Conservation (phyloP, 768 basidiomycete genomes). For the Pleurotus pulmonarius region DNA sequence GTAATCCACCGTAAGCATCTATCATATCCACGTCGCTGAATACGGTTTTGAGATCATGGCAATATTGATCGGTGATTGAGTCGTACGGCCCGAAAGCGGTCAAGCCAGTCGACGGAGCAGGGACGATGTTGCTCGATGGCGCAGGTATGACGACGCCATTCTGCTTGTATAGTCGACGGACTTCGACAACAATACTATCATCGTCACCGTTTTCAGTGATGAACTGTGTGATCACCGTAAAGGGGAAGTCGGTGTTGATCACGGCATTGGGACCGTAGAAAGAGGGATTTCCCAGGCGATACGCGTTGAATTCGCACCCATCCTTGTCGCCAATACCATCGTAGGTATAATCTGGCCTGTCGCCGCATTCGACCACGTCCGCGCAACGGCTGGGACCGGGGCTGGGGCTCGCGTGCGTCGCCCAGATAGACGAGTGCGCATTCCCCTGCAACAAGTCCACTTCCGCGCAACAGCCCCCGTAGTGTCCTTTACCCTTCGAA, state of each 20-base stretch:
- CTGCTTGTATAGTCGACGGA: constrained; percentile 16
- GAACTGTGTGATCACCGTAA: constrained; percentile 38
- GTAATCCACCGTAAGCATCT: constrained; percentile 21
- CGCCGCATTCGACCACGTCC: not conserved
- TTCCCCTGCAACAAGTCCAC: constrained; percentile 42
- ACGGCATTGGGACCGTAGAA: constrained; percentile 37
- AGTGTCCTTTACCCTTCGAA: constrained; percentile 33
- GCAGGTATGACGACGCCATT: not conserved
- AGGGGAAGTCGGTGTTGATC: constrained; percentile 31
- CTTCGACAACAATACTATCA: constrained; percentile 11
- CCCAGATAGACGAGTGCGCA: constrained; percentile 32
- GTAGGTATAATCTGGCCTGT: not conserved
- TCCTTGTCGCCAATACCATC: constrained; percentile 32
- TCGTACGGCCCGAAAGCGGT: constrained; percentile 19
- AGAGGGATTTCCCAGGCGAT: constrained; percentile 12
- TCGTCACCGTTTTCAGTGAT: constrained; percentile 25
- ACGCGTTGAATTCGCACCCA: constrained; percentile 44
- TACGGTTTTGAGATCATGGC: constrained; percentile 23
- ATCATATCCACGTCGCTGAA: constrained; percentile 29
- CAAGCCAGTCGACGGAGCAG: too few relatives aligned
- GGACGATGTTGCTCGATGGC: constrained; percentile 15
- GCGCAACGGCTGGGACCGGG: constrained; percentile 28
- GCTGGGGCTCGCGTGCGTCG: constrained; percentile 33
- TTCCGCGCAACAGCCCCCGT: constrained; percentile 40
- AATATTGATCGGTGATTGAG: constrained; percentile 35